These are phyloP conservation scores for Pseudogymnoascus sp. DNA, from an alignment of 2,329 filamentous ascomycete genomes.

Conservation along the genomic window DNA sequence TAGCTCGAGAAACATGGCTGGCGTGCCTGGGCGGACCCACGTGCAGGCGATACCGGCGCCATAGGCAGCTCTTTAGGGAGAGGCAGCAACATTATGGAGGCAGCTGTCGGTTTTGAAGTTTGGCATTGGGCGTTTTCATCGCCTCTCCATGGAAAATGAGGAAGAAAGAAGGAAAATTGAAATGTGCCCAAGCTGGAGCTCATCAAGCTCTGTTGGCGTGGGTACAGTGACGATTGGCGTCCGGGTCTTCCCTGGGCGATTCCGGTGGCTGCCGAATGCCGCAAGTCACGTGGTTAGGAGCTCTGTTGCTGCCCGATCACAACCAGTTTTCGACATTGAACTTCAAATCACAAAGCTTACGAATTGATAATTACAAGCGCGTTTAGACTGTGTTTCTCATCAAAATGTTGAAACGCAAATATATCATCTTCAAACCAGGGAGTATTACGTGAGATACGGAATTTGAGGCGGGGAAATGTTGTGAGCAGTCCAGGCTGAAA, in stretches of 20 bases:
- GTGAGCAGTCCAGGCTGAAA: not conserved
- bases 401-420: not conserved
- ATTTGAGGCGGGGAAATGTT: not conserved
- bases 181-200: not conserved
- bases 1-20: constrained; percentile 1
- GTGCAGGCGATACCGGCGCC: not conserved
- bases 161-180: not conserved
- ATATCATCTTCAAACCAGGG: not conserved
- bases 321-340: not conserved
- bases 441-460: not conserved
- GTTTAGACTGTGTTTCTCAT: not conserved
- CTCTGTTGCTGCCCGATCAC: not conserved
- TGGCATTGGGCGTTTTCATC: not conserved
- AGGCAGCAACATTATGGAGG: constrained; percentile 2
- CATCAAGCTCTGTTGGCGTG: not conserved
- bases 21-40: not conserved
- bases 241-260: not conserved
- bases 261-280: not conserved
- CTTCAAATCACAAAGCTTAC: not conserved
- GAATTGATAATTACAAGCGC: not conserved
- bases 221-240: not conserved
- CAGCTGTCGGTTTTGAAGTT: not conserved
- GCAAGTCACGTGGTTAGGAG: not conserved
- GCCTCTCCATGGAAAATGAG: not conserved
- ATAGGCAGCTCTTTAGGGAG: constrained; percentile 1